Evolutionary conservation across 2,329 filamentous ascomycete species (phyloP).

Genomic region (Aureobasidium mangrovei): DNA sequence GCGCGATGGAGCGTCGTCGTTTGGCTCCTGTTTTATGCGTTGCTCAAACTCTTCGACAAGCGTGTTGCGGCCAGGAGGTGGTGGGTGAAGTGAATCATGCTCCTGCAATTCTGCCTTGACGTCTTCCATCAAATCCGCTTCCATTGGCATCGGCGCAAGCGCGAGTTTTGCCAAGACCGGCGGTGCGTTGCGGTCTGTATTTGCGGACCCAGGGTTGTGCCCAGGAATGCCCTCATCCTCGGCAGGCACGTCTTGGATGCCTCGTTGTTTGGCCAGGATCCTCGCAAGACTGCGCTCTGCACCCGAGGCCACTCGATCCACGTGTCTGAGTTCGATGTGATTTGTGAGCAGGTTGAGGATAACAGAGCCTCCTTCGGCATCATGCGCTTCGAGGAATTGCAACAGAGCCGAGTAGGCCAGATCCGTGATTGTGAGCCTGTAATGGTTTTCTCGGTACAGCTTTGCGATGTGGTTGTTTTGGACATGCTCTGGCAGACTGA

Average conservation of each 20-base stretch:
- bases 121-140: constrained; percentile 72
- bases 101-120: constrained; percentile 80
- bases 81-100: constrained; percentile 69
- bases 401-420: constrained; percentile 76
- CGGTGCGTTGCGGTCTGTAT: constrained; percentile 50
- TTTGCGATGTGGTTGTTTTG: constrained; percentile 67
- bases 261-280: constrained; percentile 47
- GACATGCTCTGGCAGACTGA: constrained; percentile 70
- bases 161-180: constrained; percentile 55
- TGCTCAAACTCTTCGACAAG: constrained; percentile 82
- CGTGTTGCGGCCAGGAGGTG: constrained; percentile 58
- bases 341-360: constrained; percentile 64
- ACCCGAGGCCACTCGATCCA: constrained; percentile 46
- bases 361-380: constrained; percentile 68
- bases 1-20: constrained; percentile 65
- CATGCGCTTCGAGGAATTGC: constrained; percentile 81
- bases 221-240: constrained; percentile 63
- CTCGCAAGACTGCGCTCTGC: constrained; percentile 53
- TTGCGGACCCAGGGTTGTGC: constrained; percentile 56
- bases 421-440: constrained; percentile 79
- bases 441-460: constrained; percentile 78
- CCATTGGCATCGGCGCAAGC: constrained; percentile 76
- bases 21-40: constrained; percentile 81
- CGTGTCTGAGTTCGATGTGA: constrained; percentile 49
- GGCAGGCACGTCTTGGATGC: constrained; percentile 49